Percentiles rank a stretch among this genome's conserved stretches.
These are phyloP conservation scores for Gloeostereum incarnatum DNA, from an alignment of 768 basidiomycete genomes.

Conservation along the genomic window DNA sequence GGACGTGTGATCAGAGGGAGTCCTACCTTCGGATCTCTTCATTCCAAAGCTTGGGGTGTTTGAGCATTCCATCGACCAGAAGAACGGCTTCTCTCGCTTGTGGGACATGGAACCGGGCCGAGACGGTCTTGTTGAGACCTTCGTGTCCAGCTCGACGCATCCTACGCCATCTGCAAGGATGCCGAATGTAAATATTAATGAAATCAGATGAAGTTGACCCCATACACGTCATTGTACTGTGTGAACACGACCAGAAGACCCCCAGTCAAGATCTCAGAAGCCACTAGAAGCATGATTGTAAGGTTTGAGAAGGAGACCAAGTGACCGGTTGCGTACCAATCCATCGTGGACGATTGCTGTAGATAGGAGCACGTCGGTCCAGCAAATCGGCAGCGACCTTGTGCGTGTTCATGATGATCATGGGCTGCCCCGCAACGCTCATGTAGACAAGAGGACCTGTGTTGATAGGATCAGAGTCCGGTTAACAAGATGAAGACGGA, in stretches of 20 bases:
- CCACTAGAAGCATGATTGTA: too few species aligned
- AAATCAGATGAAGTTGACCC: neutral
- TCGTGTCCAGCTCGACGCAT: constrained; percentile 24
- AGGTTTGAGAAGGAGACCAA: too few species aligned
- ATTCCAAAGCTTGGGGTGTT: constrained; percentile 18
- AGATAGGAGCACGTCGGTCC: constrained; percentile 16
- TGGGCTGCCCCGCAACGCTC: constrained; percentile 5
- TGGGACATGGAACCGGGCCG: constrained; percentile 13
- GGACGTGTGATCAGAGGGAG: neutral
- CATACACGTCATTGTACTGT: constrained; percentile 9
- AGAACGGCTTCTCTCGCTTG: constrained; percentile 21
- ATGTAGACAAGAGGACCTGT: constrained; percentile 8
- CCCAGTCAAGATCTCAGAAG: constrained; percentile 4
- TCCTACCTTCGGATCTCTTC: constrained; percentile 16
- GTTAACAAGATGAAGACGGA: constrained; percentile 2
- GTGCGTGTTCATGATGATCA: constrained; percentile 18
- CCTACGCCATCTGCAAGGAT: constrained; percentile 19
- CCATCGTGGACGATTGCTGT: constrained; percentile 12
- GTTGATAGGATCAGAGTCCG: neutral
- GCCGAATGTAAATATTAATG: neutral
- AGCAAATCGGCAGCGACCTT: constrained; percentile 20
- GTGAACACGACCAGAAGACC: constrained; percentile 9
- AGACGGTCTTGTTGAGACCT: constrained; percentile 16
- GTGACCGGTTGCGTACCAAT: neutral
- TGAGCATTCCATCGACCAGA: constrained; percentile 17